Evolutionary conservation across 306 rosid genomes (phyloP), one percentile per base, ranked within the genome.

Genomic region (Begonia masoniana): DNA sequence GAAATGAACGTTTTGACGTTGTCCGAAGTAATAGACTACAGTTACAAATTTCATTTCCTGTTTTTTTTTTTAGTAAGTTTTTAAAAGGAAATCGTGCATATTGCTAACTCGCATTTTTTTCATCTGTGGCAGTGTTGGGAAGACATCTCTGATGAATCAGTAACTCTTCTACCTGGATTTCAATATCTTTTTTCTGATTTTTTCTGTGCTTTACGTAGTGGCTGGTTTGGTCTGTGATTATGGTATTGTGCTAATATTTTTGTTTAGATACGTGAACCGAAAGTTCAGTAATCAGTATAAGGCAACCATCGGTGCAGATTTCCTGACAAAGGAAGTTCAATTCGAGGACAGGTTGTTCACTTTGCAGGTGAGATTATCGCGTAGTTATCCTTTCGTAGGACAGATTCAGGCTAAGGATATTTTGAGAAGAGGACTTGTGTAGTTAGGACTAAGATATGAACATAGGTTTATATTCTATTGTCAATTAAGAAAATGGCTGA

Each of bases 71-170:
- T 51, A 17, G 43, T n/a, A 42, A 15, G 31, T 13, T 26, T 45
- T 10, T 41, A 10, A 17, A 39, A 2, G 19, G 12, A 23, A 49
- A 36, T 68, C 49, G 63, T 10, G 55, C 57, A 62, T 39, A 45
- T 65, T 5, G 39, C 39, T 31, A 31, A 31, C 39, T 31, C 13
- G n/a, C 15, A 48, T 51, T 39, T 50, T 15, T 51, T 0, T 13
- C 13, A 43, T 52, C 14, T 59, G 62, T 72, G 74, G 75, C 96
- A 92, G 99, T 82, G 99, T 86, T 63, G 99, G 99, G 54, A 92
- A 92, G 74, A 92, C 99, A 12, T 92, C 99, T 62, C 66, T 92
- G 62, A 92, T 92, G 99, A 92, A 92, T 62, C 99, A 92, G 99
- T 92, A 81, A 51, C 57, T 47, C 46, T 58, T 15, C 46, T 62